Evolutionary conservation across 257 asterid species (phyloP).

Genomic region (Przewalskia tangutica): DNA sequence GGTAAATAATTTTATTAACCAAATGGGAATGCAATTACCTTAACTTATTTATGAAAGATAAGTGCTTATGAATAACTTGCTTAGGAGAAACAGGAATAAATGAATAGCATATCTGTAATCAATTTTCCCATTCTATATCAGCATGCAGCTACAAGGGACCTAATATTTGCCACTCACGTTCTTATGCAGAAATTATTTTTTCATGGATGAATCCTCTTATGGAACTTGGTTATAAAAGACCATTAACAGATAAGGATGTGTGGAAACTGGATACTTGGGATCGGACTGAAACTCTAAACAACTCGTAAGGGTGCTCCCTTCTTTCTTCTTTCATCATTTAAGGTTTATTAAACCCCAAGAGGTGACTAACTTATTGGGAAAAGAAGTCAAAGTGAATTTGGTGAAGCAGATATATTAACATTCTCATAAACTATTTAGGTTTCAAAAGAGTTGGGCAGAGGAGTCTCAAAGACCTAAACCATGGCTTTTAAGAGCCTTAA

Average conservation of each 20-base stretch:
- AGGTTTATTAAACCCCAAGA: not conserved
- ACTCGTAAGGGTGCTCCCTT: conserved; percentile 37
- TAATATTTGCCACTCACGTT: conserved; percentile 3
- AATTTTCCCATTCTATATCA: not conserved
- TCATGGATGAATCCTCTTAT: conserved; percentile 81
- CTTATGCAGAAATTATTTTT: conserved; percentile 39
- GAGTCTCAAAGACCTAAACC: conserved; percentile 74
- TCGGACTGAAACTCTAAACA: conserved; percentile 72
- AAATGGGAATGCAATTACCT: not conserved
- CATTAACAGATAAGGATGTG: conserved; percentile 93
- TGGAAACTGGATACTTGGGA: conserved; percentile 98
- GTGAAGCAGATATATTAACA: not conserved
- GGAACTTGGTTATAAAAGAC: conserved; percentile 82
- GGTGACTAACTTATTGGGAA: not conserved
- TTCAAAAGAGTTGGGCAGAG: conserved; percentile 76
- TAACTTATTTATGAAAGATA: not conserved
- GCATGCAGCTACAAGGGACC: conserved; percentile 3
- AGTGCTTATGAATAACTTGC: not conserved
- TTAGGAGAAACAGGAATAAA: not conserved
- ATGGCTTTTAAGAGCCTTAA: conserved; percentile 90
- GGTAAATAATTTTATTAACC: too few relatives aligned
- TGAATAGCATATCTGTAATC: not conserved
- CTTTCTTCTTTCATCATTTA: not conserved
- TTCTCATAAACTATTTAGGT: conserved; percentile 33
- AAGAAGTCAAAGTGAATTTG: not conserved